A percentile compares a stretch with the other conserved stretches of the same genome.
These are phyloP conservation scores for Penicillium roqueforti DNA, from an alignment of 495 filamentous ascomycete genomes.

Conservation along the genomic window DNA sequence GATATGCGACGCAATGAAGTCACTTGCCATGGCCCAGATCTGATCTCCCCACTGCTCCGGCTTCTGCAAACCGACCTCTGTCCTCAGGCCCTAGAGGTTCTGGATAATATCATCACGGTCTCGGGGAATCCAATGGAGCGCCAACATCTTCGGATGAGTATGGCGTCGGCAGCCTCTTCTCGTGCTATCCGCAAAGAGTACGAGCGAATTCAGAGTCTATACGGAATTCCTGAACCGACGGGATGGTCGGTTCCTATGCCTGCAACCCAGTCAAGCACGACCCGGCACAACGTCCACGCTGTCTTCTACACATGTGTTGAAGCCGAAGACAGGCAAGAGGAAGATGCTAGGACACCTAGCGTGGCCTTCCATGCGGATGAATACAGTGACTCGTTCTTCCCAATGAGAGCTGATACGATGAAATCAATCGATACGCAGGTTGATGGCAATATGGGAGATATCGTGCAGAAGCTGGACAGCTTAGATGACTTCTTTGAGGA, in stretches of 20 bases:
- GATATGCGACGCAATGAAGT: slow-evolving; percentile 93
- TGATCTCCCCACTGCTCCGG: slow-evolving; percentile 88
- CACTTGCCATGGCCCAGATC: slow-evolving; percentile 83
- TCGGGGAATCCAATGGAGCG: slow-evolving; percentile 88
- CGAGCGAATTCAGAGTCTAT: slow-evolving; percentile 87
- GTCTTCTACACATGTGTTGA: slow-evolving; percentile 86
- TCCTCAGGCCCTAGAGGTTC: slow-evolving; percentile 80
- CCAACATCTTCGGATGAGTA: slow-evolving; percentile 94
- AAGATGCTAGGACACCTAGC: slow-evolving; percentile 69
- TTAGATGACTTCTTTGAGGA: slow-evolving; percentile 94
- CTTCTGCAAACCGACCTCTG: slow-evolving; percentile 91
- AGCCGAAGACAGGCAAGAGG: slow-evolving; percentile 53
- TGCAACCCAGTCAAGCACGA: slow-evolving; percentile 77
- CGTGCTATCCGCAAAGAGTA: slow-evolving; percentile 88
- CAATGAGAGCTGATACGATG: slow-evolving; percentile 81
- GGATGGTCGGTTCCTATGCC: slow-evolving; percentile 97
- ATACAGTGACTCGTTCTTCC: slow-evolving; percentile 74
- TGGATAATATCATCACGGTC: slow-evolving; percentile 94
- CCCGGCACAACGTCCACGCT: slow-evolving; percentile 88
- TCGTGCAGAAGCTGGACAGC: slow-evolving; percentile 86
- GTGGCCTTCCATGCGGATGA: slow-evolving; percentile 92
- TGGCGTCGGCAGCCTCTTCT: slow-evolving; percentile 72
- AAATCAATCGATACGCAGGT: slow-evolving; percentile 82
- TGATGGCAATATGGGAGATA: slow-evolving; percentile 72
- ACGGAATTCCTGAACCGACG: slow-evolving; percentile 91